phyloP scores from a whole-genome alignment of 2,329 filamentous ascomycete species.

The Alternaria novae-zelandiae region DNA sequence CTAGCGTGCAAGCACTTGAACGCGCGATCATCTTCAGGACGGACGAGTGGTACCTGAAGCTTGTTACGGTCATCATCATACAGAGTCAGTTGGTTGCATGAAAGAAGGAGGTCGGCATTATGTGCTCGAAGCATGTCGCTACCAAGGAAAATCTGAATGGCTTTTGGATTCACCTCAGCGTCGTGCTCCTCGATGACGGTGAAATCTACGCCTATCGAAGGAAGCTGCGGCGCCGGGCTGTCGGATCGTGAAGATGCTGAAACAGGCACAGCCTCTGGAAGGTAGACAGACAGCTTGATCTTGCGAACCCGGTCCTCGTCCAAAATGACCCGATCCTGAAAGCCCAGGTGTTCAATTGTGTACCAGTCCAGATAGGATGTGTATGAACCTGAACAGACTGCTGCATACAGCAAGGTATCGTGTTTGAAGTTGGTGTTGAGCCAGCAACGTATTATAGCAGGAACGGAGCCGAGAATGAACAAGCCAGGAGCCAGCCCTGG shows the following conservation, averaged over 20 bases:
- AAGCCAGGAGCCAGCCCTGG: slow-evolving; percentile 81
- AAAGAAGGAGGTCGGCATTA: slow-evolving; percentile 90
- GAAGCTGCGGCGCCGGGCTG: slow-evolving; percentile 79
- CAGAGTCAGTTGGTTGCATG: slow-evolving; percentile 85
- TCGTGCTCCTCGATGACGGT: slow-evolving; percentile 69
- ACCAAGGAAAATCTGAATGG: slow-evolving; percentile 85
- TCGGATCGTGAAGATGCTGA: slow-evolving; percentile 75
- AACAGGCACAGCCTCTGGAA: slow-evolving; percentile 86
- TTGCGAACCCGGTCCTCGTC: slow-evolving; percentile 70
- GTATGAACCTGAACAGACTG: slow-evolving; percentile 89
- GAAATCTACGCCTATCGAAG: slow-evolving; percentile 80
- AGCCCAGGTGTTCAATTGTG: slow-evolving; percentile 75
- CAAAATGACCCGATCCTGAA: slow-evolving; percentile 70
- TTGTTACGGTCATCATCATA: slow-evolving; percentile 88
- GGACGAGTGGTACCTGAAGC: slow-evolving; percentile 86
- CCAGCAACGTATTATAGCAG: slow-evolving; percentile 96
- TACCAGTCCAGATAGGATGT: slow-evolving; percentile 80
- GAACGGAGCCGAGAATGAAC: slow-evolving; percentile 85
- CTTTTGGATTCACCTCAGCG: slow-evolving; percentile 59
- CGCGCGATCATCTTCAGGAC: slow-evolving; percentile 82
- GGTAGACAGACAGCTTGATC: slow-evolving; percentile 81
- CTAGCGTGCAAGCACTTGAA: slow-evolving; percentile 78
- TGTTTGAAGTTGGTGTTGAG: slow-evolving; percentile 89
- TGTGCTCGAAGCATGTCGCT: slow-evolving; percentile 86
- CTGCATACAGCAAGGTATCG: slow-evolving; percentile 85